Evolutionary conservation across 768 basidiomycete genomes (phyloP).

Genomic region (Pisolithus orientalis): DNA sequence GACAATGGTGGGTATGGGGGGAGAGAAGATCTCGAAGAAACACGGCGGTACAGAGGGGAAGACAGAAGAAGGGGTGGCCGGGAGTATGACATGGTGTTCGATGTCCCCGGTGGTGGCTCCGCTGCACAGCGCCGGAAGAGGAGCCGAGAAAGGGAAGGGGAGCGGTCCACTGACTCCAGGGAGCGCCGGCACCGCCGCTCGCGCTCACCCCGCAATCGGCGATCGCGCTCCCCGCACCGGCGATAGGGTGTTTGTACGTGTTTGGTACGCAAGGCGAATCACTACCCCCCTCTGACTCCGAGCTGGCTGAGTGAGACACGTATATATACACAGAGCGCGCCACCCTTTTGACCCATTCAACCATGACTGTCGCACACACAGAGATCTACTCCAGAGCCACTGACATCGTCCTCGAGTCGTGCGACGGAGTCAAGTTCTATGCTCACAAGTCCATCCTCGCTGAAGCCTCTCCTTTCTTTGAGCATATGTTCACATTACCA

Average conservation of each 20-base stretch:
- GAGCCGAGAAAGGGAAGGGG: slow-evolving; percentile 38
- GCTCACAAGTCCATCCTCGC: slow-evolving; percentile 59
- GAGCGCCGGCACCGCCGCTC: slow-evolving; percentile 22
- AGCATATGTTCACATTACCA: slow-evolving; percentile 61
- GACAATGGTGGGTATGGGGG: slow-evolving; percentile 53
- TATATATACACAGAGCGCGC: background rate
- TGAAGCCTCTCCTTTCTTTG: slow-evolving; percentile 62
- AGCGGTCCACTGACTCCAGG: slow-evolving; percentile 9
- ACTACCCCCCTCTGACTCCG: slow-evolving; percentile 1
- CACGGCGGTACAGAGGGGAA: slow-evolving; percentile 53
- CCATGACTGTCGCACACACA: slow-evolving; percentile 25
- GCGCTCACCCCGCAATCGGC: slow-evolving; percentile 27
- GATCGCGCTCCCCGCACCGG: slow-evolving; percentile 22
- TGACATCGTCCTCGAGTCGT: slow-evolving; percentile 48
- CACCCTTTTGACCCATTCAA: slow-evolving; percentile 6
- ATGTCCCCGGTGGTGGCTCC: slow-evolving; percentile 42
- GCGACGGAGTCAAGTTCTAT: slow-evolving; percentile 42
- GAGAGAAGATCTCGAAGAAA: slow-evolving; percentile 67
- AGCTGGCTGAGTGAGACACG: background rate
- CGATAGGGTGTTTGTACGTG: slow-evolving; percentile 13
- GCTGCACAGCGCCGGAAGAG: slow-evolving; percentile 34
- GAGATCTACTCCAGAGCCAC: slow-evolving; percentile 43
- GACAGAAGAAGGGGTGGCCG: slow-evolving; percentile 26
- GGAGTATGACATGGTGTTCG: slow-evolving; percentile 79
- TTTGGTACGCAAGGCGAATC: slow-evolving; percentile 12